A percentile compares a stretch with the other conserved stretches of the same genome.
phyloP scores from a whole-genome alignment of 768 basidiomycete genomes.

The Melanogaster broomeanus region DNA sequence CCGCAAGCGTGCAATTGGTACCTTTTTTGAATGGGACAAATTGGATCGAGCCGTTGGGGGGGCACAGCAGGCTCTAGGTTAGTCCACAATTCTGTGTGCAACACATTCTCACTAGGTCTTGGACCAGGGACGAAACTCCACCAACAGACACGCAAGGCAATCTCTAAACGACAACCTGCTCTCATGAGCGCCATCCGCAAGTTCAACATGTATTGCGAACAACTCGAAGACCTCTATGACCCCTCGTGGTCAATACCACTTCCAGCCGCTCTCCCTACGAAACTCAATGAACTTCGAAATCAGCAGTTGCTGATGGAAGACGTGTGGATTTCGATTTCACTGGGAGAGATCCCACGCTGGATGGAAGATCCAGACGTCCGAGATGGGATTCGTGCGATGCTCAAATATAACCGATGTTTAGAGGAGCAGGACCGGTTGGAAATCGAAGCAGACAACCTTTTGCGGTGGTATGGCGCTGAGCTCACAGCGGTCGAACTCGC shows the following conservation, averaged over 20 bases:
- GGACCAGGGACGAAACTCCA: slow-evolving; percentile 35
- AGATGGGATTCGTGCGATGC: slow-evolving; percentile 32
- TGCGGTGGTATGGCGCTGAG: slow-evolving; percentile 35
- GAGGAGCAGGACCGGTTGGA: slow-evolving; percentile 32
- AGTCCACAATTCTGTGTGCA: not conserved
- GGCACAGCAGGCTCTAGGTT: slow-evolving; percentile 20
- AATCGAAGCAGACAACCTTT: slow-evolving; percentile 35
- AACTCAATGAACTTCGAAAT: slow-evolving; percentile 18
- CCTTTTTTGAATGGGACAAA: slow-evolving; percentile 40
- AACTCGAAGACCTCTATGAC: slow-evolving; percentile 15
- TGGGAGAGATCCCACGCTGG: slow-evolving; percentile 28
- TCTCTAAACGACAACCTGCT: slow-evolving; percentile 27
- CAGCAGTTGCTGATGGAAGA: slow-evolving; percentile 34
- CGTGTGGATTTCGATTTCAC: slow-evolving; percentile 32
- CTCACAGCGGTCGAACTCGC: slow-evolving; percentile 23
- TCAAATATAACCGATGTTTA: slow-evolving; percentile 25
- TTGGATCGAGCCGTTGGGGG: slow-evolving; percentile 37
- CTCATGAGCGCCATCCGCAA: slow-evolving; percentile 24
- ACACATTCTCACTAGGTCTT: not conserved
- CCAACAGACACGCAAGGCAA: slow-evolving; percentile 30
- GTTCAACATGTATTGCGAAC: slow-evolving; percentile 31
- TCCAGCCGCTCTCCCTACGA: slow-evolving; percentile 32
- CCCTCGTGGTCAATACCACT: slow-evolving; percentile 31
- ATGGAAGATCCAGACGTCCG: slow-evolving; percentile 33
- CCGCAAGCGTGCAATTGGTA: slow-evolving; percentile 31